Conservation (phyloP, 352 stramenopile genomes). For the Plasmopara halstedii region DNA sequence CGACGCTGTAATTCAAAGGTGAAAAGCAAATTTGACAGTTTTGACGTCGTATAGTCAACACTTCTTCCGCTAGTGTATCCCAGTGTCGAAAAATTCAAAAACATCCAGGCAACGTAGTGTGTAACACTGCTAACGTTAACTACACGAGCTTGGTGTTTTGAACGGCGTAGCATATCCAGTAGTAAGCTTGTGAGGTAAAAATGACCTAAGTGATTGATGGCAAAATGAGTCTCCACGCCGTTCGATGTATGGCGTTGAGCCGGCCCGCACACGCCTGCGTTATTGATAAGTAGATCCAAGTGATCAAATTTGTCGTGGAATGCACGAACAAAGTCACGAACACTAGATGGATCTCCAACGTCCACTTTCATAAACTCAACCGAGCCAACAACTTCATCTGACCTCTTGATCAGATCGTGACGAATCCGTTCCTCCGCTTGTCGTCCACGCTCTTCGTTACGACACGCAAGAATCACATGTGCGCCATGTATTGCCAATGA, state of each 20-base stretch:
- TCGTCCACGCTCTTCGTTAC: constrained; percentile 30
- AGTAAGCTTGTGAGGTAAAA: constrained; percentile 54
- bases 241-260: constrained; percentile 25
- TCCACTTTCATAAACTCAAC: constrained; percentile 51
- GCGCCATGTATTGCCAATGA: constrained; percentile 47
- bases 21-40: constrained; percentile 57
- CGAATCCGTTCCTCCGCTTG: constrained; percentile 26
- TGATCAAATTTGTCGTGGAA: constrained; percentile 30
- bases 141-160: constrained; percentile 28
- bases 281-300: constrained; percentile 70
- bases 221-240: constrained; percentile 58
- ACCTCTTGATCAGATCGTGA: constrained; percentile 8
- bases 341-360: constrained; percentile 23
- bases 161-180: constrained; percentile 29
- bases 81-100: constrained; percentile 29
- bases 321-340: constrained; percentile 29
- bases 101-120: constrained; percentile 30
- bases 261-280: constrained; percentile 49
- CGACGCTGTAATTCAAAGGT: constrained; percentile 52
- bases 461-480: constrained; percentile 68
- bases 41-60: constrained; percentile 43
- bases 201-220: constrained; percentile 63
- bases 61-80: constrained; percentile 31
- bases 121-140: constrained; percentile 47
- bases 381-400: constrained; percentile 17